Percentiles rank a stretch among this genome's conserved stretches.
Conservation (phyloP, 1,284 basidiomycete species). For the Bondarzewia mesenterica region DNA sequence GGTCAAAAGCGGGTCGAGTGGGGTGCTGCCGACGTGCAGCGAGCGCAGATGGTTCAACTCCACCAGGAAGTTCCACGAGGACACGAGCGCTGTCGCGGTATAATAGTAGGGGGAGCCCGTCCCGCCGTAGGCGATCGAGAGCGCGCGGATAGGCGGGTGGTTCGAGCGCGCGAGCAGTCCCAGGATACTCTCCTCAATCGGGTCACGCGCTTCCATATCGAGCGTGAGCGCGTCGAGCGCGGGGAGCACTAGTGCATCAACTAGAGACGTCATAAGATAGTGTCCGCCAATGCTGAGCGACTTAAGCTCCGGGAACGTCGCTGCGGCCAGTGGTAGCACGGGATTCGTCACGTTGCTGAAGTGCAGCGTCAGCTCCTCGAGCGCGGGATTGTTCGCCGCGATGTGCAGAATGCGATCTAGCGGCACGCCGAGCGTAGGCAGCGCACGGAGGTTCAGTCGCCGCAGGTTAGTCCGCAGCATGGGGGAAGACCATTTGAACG, state of each 20-base stretch:
- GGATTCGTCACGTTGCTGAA: constrained; percentile 49
- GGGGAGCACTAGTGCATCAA: constrained; percentile 55
- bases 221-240: constrained; percentile 45
- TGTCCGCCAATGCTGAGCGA: constrained; percentile 56
- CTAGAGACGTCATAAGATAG: constrained; percentile 49
- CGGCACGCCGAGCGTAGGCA: constrained; percentile 52
- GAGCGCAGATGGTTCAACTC: constrained; percentile 42
- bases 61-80: constrained; percentile 39
- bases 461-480: constrained; percentile 43
- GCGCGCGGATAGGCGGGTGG: constrained; percentile 42
- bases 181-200: constrained; percentile 57
- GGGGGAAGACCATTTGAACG: constrained; percentile 68
- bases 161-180: constrained; percentile 50
- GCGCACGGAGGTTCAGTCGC: constrained; percentile 50
- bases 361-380: constrained; percentile 50
- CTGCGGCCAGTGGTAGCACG: constrained; percentile 48
- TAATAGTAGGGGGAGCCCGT: constrained; percentile 23
- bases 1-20: constrained; percentile 50
- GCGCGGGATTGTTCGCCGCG: constrained; percentile 42
- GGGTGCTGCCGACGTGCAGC: constrained; percentile 52
- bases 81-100: constrained; percentile 14
- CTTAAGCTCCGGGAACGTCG: constrained; percentile 43
- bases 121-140: constrained; percentile 52
- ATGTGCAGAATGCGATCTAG: constrained; percentile 60
- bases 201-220: constrained; percentile 60